Evolutionary conservation across 2,329 filamentous ascomycete species (phyloP), one percentile per base, ranked within the genome.

Genomic region (Sporothrix mexicana): DNA sequence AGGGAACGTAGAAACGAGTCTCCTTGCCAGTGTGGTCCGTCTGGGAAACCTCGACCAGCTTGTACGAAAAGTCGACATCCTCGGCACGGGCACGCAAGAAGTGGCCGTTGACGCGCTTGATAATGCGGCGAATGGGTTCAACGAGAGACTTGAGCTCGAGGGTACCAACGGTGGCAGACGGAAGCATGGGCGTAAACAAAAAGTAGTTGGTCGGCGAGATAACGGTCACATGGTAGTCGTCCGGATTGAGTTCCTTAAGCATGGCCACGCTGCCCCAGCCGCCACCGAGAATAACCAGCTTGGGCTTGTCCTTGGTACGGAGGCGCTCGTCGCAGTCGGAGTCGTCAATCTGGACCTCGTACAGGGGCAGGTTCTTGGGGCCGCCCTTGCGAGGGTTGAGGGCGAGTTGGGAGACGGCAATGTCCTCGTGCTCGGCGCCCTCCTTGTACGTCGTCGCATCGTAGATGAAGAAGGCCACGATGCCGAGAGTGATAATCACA

Each of bases 191-290:
- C 1, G 96, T 99, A 82, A 99, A 99, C 45, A 99, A 84, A 83
- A 99, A 99, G 83, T 98, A 97, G 79, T 98, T 98, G 49, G 92
- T 92, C 0, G 96, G 95, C 13, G 94, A 97, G 59, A 99, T 92
- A 53, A 99, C 92, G 4, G 95, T 98, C 77, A 99, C 91, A 81
- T 99, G 95, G 80, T 98, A 99, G 77, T 98, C 93, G 13, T 95
- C 93, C 0, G 94, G 91, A 75, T 95, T 92, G 75, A 99, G 83
- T 75, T 93, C 92, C 84, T 99, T 99, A 77, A 99, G 84, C 73
- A 99, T 84, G 4, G 95, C 93, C 74, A 99, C 93, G 78, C 94
- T 94, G 71, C 95, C 96, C 96, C 96, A 99, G 61, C 96, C 96
- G 17, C 95, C 95, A 23, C 96, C 96, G 47, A 99, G 83, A 73